Percentiles rank a stretch among this genome's conserved stretches.
Evolutionary conservation across 345 rosid genomes (phyloP).

Genomic region (Sonneratia alba): DNA sequence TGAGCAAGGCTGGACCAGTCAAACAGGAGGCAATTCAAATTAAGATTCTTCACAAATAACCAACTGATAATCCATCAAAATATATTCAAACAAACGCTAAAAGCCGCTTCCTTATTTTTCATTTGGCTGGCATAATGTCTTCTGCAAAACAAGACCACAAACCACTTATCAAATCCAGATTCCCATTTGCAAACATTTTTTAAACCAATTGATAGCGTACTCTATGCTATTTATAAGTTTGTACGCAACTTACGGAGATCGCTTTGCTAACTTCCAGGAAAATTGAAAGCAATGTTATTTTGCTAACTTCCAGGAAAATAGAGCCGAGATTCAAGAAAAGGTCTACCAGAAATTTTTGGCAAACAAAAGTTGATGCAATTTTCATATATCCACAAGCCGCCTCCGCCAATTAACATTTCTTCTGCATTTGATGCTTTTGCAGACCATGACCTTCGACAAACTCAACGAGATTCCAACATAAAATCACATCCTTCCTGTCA

Average conservation of each 20-base stretch:
- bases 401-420: not conserved
- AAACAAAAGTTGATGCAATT: not conserved
- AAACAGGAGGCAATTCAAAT: not conserved
- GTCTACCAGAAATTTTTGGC: not conserved
- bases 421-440: not conserved
- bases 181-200: not conserved
- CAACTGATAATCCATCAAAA: not conserved
- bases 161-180: too few species aligned
- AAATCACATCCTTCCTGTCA: not conserved
- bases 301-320: too few species aligned
- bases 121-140: too few species aligned
- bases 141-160: too few species aligned
- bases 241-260: not conserved
- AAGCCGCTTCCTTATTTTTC: not conserved
- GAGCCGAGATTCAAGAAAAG: not conserved
- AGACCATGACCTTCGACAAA: not conserved
- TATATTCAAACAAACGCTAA: not conserved
- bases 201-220: not conserved
- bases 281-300: too few species aligned
- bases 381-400: not conserved
- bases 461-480: not conserved
- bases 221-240: not conserved
- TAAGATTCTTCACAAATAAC: not conserved
- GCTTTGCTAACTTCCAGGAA: not conserved
- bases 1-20: not conserved